phyloP scores from a whole-genome alignment of 345 rosid genomes.

The Eucalyptus paniculata region DNA sequence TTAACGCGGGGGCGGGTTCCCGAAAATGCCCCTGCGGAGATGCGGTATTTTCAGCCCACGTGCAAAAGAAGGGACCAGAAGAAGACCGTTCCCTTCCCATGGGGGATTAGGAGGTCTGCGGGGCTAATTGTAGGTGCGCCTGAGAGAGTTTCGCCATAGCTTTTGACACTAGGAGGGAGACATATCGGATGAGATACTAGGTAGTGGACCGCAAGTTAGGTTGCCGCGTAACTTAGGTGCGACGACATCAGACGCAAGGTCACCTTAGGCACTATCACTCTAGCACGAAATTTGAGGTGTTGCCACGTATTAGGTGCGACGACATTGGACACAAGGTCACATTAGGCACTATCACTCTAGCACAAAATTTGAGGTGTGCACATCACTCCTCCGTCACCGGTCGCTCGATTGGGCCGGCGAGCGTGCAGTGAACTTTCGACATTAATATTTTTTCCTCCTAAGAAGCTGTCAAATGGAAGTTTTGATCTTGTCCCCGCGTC shows the following conservation, averaged over 20 bases:
- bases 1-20: neutral
- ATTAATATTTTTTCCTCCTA: neutral
- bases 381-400: accelerated
- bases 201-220: neutral
- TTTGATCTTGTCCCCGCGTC: neutral
- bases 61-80: neutral
- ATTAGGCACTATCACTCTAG: neutral
- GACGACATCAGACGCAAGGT: accelerated
- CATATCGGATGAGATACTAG: neutral
- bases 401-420: no score
- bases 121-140: neutral
- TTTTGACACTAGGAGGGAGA: neutral
- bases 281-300: neutral
- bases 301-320: neutral
- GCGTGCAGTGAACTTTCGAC: neutral
- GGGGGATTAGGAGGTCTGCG: neutral
- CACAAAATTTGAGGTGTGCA: neutral
- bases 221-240: neutral
- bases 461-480: neutral
- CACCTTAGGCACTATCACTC: neutral
- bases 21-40: neutral
- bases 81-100: neutral
- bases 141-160: neutral
- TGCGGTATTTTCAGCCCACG: neutral
- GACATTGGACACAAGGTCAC: neutral